Conservation (phyloP, 306 rosid genomes). For the Lithocarpus polystachyus region DNA sequence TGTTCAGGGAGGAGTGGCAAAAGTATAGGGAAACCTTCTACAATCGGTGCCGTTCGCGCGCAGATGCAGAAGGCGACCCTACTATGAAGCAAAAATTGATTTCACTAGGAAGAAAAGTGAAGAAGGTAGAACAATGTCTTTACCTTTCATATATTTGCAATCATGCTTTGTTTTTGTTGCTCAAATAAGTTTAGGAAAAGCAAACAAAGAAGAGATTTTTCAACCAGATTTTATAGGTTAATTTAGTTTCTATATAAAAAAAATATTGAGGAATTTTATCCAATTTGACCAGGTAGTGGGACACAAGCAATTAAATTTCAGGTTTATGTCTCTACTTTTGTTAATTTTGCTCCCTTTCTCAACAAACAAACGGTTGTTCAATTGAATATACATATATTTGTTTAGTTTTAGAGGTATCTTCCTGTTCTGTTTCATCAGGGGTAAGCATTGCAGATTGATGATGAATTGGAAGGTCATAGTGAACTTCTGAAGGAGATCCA, state of each 20-base stretch:
- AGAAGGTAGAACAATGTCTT: conserved; percentile 52
- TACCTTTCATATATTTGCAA: not conserved
- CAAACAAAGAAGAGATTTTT: not conserved
- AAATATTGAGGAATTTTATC: not conserved
- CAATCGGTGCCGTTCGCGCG: conserved; percentile 58
- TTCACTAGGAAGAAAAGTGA: conserved; percentile 65
- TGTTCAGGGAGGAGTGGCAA: conserved; percentile 87
- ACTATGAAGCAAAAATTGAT: conserved; percentile 47
- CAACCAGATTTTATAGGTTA: not conserved
- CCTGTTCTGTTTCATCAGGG: conserved; percentile 46
- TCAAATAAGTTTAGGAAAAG: conserved; percentile 13
- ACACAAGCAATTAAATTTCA: conserved; percentile 1
- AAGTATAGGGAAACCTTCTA: conserved; percentile 76
- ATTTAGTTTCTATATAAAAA: not conserved
- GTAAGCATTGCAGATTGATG: conserved; percentile 91
- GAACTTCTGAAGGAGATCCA: conserved; percentile 88
- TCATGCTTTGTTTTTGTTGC: conserved; percentile 1
- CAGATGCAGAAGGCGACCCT: conserved; percentile 57
- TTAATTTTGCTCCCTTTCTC: not conserved
- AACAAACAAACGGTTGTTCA: conserved; percentile 3
- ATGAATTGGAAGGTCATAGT: conserved; percentile 79
- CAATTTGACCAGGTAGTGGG: not conserved
- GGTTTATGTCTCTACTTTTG: not conserved
- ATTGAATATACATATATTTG: conserved; percentile 20
- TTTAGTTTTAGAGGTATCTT: conserved; percentile 46